Evolutionary conservation across 148 eudicot species (phyloP).

Genomic region (Polygonum aviculare): DNA sequence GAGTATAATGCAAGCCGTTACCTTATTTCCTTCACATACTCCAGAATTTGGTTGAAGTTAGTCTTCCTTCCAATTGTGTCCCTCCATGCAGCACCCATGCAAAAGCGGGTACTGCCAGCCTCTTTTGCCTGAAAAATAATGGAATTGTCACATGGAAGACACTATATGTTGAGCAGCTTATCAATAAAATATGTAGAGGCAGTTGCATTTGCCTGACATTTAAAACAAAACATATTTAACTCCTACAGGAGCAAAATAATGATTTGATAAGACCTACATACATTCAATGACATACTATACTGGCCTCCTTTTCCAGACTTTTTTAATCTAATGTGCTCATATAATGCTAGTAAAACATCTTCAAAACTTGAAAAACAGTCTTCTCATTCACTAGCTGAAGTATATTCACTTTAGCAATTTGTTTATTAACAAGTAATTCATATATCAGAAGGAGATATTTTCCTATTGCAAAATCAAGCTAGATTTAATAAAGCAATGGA

Average conservation of each 20-base stretch:
- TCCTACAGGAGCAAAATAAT: neutral
- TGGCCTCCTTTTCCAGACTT: neutral
- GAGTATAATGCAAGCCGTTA: conserved; percentile 16
- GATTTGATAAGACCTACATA: neutral
- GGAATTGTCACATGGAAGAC: neutral
- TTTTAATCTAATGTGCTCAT: neutral
- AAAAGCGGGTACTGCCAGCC: conserved; percentile 95
- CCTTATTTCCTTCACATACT: conserved; percentile 97
- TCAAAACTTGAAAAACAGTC: neutral
- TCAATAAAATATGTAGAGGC: neutral
- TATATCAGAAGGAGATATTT: too few relatives aligned
- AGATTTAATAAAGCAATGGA: too few relatives aligned
- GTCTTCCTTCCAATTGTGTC: conserved; percentile 96
- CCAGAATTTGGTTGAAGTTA: conserved; percentile 91
- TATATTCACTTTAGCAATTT: neutral
- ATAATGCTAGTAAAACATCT: neutral
- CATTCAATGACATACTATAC: neutral
- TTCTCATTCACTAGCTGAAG: neutral
- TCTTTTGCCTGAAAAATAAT: conserved; percentile 69
- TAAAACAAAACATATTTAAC: neutral
- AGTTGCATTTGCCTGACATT: neutral
- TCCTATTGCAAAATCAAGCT: too few relatives aligned
- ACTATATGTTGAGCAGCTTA: neutral
- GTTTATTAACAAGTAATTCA: neutral
- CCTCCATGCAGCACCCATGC: conserved; percentile 99